A percentile compares a stretch with the other conserved stretches of the same genome.
Conservation (phyloP, 768 basidiomycete species). For the Tricholoma sp. region DNA sequence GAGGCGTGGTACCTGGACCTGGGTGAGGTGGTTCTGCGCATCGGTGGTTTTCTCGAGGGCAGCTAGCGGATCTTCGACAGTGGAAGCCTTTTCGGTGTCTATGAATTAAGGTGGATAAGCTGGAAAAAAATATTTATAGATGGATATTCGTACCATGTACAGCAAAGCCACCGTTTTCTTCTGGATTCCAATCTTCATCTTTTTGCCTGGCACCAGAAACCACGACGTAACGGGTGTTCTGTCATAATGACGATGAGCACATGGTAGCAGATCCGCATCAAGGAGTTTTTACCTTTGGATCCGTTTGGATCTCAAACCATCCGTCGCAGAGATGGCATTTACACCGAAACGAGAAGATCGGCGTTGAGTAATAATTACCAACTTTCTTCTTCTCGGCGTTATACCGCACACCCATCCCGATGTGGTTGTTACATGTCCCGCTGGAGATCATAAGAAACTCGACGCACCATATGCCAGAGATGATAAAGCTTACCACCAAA, state of each 20-base stretch:
- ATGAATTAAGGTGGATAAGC: slow-evolving; percentile 11
- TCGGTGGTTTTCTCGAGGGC: slow-evolving; percentile 86
- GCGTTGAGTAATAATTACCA: slow-evolving; percentile 90
- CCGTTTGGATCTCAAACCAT: slow-evolving; percentile 99
- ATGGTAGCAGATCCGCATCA: neutral
- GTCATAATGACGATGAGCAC: neutral
- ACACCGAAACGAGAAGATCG: slow-evolving; percentile 93
- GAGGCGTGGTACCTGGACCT: slow-evolving; percentile 75
- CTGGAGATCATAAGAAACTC: slow-evolving; percentile 33
- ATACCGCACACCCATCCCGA: slow-evolving; percentile 99
- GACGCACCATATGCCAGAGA: neutral
- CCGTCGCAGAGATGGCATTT: slow-evolving; percentile 95
- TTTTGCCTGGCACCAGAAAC: slow-evolving; percentile 90
- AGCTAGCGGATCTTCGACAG: slow-evolving; percentile 77
- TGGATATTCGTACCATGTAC: slow-evolving; percentile 58
- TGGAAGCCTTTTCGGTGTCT: slow-evolving; percentile 66
- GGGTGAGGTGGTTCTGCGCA: slow-evolving; percentile 65
- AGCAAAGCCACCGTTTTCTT: slow-evolving; percentile 91
- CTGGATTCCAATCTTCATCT: slow-evolving; percentile 95
- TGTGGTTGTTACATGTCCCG: slow-evolving; percentile 91
- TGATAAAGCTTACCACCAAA: slow-evolving; percentile 73
- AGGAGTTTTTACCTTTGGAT: slow-evolving; percentile 69
- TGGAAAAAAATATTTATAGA: neutral
- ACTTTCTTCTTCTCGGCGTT: slow-evolving; percentile 99
- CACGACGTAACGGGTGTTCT: slow-evolving; percentile 97